These are phyloP conservation scores for Gossypium anomalum DNA, from an alignment of 345 rosid genomes.

Conservation along the genomic window DNA sequence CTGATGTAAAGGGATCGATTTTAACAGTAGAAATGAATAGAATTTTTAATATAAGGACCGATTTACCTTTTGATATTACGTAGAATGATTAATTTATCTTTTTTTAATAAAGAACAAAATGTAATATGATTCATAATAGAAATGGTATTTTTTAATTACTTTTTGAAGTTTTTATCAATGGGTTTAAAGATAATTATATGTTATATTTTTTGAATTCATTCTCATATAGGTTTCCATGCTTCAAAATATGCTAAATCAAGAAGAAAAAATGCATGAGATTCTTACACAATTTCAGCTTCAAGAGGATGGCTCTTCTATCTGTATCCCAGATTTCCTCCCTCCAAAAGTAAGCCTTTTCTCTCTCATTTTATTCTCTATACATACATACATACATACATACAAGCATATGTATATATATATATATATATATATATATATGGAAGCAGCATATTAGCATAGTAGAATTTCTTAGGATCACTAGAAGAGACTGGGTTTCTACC, in stretches of 20 bases:
- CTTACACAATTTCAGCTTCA: constrained; percentile 51
- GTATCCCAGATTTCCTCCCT: constrained; percentile 69
- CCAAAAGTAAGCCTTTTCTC: constrained; percentile 51
- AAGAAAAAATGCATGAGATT: constrained; percentile 69
- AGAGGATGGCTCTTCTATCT: constrained; percentile 35
- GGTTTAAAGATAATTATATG: not conserved
- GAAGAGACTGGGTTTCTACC: not conserved
- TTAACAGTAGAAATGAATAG: too few species aligned
- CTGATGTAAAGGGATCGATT: too few species aligned
- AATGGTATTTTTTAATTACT: not conserved
- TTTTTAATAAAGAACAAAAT: too few species aligned
- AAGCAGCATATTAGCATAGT: not conserved
- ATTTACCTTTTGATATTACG: too few species aligned
- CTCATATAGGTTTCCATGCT: constrained; percentile 53
- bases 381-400: not conserved
- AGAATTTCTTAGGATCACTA: not conserved
- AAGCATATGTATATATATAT: not conserved
- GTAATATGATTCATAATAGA: not conserved
- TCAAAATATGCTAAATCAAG: constrained; percentile 71
- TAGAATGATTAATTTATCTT: too few species aligned
- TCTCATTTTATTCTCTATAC: not conserved
- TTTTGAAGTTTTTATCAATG: too few species aligned
- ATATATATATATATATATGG: not conserved
- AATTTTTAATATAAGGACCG: too few species aligned
- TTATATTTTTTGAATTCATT: not conserved